Evolutionary conservation across 1,284 basidiomycete species (phyloP), one percentile per base, ranked within the genome.

Genomic region (Caloboletus inedulis): DNA sequence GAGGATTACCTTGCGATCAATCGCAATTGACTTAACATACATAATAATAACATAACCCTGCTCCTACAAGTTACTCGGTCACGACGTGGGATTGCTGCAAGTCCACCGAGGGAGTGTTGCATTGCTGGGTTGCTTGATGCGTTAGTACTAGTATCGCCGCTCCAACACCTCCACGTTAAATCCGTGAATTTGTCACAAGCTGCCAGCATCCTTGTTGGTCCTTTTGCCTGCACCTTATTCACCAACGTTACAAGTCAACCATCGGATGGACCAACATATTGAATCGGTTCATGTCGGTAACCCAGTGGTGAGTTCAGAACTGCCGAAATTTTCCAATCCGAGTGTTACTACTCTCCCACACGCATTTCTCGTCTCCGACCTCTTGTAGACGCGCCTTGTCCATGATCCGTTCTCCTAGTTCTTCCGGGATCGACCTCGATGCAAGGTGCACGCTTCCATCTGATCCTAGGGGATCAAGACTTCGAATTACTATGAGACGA

Each of bases 321-420:
- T 10, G 9, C 43, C 51, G 25, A n/a, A 21, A 49, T 34, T 56
- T 34, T 53, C 39, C 14, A 52, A 33, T 19, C 18, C 47, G 14
- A 3, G 7, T 19, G 7, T n/a, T n/a, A n/a, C 16, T 40, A 40
- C n/a, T 27, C 14, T 49, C 45, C 23, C 47, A 49, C 19, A 29
- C 7, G 9, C 3, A 19, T 33, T 4, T 33, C 25, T 34, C 33
- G 18, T 35, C 16, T 23, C 33, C 18, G 13, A 29, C n/a, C n/a
- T n/a, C 39, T 23, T 16, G n/a, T 10, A 16, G 12, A 7, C 12
- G 12, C 7, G 1, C 18, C 10, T 36, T 8, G 6, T 8, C 19
- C 27, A 25, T 25, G 23, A 34, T 31, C 18, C 13, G 7, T 27
- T 43, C 27, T 29, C 16, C 25, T 10, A 18, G 33, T 37, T 14